Conservation (phyloP, 2,329 filamentous ascomycete species). For the Cytospora chrysosperma region DNA sequence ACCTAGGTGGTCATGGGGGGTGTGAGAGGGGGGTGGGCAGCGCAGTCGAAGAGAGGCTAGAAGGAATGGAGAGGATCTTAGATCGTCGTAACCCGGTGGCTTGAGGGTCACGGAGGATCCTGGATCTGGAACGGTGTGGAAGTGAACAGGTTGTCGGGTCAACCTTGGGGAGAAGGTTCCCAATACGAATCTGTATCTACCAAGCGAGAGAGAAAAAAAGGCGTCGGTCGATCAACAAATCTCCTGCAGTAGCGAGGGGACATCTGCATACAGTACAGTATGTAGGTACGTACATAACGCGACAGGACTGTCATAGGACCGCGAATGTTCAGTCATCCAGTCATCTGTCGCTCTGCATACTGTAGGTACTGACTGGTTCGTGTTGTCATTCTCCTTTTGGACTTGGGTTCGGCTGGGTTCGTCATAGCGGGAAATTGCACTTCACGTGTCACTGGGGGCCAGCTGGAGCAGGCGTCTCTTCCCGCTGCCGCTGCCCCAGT, state of each 20-base stretch:
- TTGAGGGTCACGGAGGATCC: background rate
- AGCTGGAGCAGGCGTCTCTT: background rate
- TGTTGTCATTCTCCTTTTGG: conserved; percentile 7
- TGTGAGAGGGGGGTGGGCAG: no score
- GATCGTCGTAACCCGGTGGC: background rate
- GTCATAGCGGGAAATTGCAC: conserved; percentile 21
- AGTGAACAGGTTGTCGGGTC: conserved; percentile 18
- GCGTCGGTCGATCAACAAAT: conserved; percentile 20
- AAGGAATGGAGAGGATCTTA: background rate
- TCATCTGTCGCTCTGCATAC: background rate
- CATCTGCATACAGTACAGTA: background rate
- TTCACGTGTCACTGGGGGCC: conserved; percentile 14
- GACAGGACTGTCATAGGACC: conserved; percentile 15
- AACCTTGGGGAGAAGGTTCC: conserved; percentile 13
- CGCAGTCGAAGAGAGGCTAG: background rate
- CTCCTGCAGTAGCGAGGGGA: background rate
- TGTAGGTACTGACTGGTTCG: no score
- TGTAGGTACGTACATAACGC: no score
- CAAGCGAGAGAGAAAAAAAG: conserved; percentile 8
- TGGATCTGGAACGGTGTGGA: background rate
- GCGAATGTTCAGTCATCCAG: conserved; percentile 6
- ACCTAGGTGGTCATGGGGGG: background rate
- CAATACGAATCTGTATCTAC: background rate
- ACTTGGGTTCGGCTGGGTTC: conserved; percentile 1
- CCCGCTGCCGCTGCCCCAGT: conserved; percentile 14